phyloP scores from a whole-genome alignment of 108 stramenopile species.

The Skeletonema grethae region DNA sequence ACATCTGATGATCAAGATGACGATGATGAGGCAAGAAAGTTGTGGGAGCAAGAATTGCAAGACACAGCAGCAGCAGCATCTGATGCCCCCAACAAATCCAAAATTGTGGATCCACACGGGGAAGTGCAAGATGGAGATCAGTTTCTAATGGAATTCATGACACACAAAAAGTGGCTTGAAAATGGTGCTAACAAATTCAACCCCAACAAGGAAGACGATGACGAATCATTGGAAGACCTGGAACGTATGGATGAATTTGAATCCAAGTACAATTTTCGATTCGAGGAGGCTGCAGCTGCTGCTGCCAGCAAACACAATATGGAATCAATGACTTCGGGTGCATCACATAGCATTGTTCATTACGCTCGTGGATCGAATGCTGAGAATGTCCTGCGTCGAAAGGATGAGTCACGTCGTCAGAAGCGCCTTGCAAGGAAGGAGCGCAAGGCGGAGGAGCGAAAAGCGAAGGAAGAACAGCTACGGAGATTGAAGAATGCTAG shows the following conservation, averaged over 20 bases:
- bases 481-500: constrained; percentile 96
- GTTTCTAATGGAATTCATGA: constrained; percentile 83
- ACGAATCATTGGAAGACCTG: constrained; percentile 86
- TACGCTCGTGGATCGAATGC: constrained; percentile 75
- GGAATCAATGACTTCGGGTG: constrained; percentile 50
- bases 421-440: constrained; percentile 88
- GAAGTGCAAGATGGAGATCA: constrained; percentile 90
- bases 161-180: constrained; percentile 83
- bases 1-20: not conserved
- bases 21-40: constrained; percentile 61
- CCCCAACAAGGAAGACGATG: constrained; percentile 56
- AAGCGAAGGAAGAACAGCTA: constrained; percentile 93
- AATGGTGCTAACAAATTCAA: constrained; percentile 31
- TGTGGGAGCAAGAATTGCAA: constrained; percentile 65
- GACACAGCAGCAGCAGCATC: constrained; percentile 39
- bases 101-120: constrained; percentile 80
- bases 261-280: constrained; percentile 98
- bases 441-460: constrained; percentile 93
- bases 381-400: constrained; percentile 83
- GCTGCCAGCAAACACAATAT: constrained; percentile 27
- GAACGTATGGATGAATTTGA: constrained; percentile 97
- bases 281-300: constrained; percentile 89
- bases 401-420: constrained; percentile 89
- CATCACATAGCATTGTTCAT: constrained; percentile 65
- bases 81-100: not conserved